These are phyloP conservation scores for Mesostigma viride DNA, from an alignment of 139 green algal genomes.

Conservation along the genomic window DNA sequence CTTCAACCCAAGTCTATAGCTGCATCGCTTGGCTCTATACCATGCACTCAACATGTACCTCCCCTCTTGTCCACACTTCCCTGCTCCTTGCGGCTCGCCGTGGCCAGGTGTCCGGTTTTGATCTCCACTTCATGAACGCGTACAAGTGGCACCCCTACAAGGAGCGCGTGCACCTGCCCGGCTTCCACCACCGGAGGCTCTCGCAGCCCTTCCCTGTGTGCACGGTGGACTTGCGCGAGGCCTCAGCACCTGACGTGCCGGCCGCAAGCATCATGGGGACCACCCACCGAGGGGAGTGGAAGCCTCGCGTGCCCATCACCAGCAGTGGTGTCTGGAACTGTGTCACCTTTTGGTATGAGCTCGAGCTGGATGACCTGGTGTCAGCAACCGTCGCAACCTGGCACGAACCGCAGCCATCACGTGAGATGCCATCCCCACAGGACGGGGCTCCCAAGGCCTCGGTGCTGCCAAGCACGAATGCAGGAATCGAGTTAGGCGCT, in stretches of 20 bases:
- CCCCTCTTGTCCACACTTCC: neutral
- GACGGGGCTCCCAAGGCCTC: too few relatives aligned
- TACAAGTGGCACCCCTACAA: slow-evolving; percentile 57
- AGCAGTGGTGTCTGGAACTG: slow-evolving; percentile 24
- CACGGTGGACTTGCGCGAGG: slow-evolving; percentile 46
- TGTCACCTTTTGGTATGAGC: slow-evolving; percentile 25
- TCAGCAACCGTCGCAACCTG: neutral
- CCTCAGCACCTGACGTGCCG: too few relatives aligned
- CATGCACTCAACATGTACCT: neutral
- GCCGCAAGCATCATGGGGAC: too few relatives aligned
- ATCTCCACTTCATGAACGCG: slow-evolving; percentile 47
- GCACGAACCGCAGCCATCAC: too few relatives aligned
- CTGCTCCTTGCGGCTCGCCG: neutral
- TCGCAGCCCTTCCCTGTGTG: slow-evolving; percentile 38
- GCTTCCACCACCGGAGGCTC: slow-evolving; percentile 27
- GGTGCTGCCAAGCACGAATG: too few relatives aligned
- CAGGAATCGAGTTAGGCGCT: too few relatives aligned
- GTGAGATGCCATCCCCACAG: too few relatives aligned
- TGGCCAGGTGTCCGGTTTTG: slow-evolving; percentile 43
- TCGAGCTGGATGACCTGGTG: slow-evolving; percentile 14
- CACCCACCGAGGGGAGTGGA: too few relatives aligned
- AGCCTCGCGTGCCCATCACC: neutral
- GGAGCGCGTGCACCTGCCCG: slow-evolving; percentile 38
- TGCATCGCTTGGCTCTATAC: too few relatives aligned
- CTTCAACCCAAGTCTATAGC: too few relatives aligned